Evolutionary conservation across 352 stramenopile species (phyloP).

Genomic region (Globisporangium carolinianum): DNA sequence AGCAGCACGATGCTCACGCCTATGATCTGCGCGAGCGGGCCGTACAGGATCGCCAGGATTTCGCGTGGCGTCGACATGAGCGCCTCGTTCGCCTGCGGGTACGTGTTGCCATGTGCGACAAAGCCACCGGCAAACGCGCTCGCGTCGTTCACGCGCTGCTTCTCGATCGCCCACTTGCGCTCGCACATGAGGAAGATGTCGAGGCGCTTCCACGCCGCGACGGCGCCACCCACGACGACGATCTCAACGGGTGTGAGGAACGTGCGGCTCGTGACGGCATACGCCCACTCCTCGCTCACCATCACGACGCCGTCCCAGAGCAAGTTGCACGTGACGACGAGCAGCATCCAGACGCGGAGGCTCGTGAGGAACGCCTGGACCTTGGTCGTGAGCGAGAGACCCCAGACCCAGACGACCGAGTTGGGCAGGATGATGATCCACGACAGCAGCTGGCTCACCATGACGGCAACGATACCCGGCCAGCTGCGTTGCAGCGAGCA

Average conservation of each 20-base stretch:
- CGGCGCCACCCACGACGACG: slow-evolving; percentile 15
- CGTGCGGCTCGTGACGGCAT: slow-evolving; percentile 15
- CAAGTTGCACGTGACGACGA: slow-evolving; percentile 25
- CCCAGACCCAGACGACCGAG: slow-evolving; percentile 41
- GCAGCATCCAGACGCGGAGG: slow-evolving; percentile 29
- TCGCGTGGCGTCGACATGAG: slow-evolving; percentile 7
- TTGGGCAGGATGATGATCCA: slow-evolving; percentile 55
- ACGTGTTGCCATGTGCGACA: slow-evolving; percentile 22
- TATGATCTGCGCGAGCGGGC: slow-evolving; percentile 11
- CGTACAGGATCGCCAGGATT: slow-evolving; percentile 17
- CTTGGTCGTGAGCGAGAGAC: slow-evolving; percentile 19
- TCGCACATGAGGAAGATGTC: slow-evolving; percentile 21
- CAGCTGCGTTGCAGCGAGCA: slow-evolving; percentile 41
- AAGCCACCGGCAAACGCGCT: slow-evolving; percentile 10
- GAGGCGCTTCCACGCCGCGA: slow-evolving; percentile 10
- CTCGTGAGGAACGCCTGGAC: slow-evolving; percentile 40
- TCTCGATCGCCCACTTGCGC: slow-evolving; percentile 22
- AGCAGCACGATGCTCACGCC: slow-evolving; percentile 9
- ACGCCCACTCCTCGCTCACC: slow-evolving; percentile 31
- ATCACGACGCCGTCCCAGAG: slow-evolving; percentile 28
- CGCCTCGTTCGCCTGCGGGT: slow-evolving; percentile 16
- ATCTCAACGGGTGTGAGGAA: slow-evolving; percentile 23
- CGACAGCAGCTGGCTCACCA: slow-evolving; percentile 29
- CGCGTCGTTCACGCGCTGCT: slow-evolving; percentile 19
- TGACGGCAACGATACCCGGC: slow-evolving; percentile 20